Conservation (phyloP, 108 stramenopile species). For the Cyclostephanos tholiformis region DNA sequence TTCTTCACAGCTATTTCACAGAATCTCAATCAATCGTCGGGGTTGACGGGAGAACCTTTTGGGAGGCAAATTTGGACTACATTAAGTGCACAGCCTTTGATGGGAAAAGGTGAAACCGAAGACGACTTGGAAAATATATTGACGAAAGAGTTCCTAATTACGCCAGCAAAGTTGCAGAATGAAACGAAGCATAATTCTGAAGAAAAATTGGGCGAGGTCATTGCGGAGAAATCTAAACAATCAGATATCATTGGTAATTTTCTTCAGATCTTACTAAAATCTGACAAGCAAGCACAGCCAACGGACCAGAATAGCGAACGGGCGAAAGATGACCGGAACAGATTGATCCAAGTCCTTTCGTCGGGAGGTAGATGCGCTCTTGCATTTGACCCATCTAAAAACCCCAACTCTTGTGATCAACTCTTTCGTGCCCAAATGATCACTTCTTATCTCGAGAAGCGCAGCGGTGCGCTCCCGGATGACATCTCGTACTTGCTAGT, state of each 20-base stretch:
- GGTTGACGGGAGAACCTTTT: constrained; percentile 75
- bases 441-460: constrained; percentile 57
- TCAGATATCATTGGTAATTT: constrained; percentile 5
- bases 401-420: constrained; percentile 78
- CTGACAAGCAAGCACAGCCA: constrained; percentile 1
- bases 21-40: constrained; percentile 13
- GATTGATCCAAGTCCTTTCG: constrained; percentile 54
- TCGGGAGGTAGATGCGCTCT: constrained; percentile 63
- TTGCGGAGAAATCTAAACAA: not conserved
- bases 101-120: constrained; percentile 13
- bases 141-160: constrained; percentile 17
- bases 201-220: constrained; percentile 15
- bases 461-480: constrained; percentile 34
- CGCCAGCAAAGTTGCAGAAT: constrained; percentile 6
- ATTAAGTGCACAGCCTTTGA: constrained; percentile 12
- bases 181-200: not conserved
- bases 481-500: constrained; percentile 38
- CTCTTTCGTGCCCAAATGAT: constrained; percentile 83
- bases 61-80: constrained; percentile 80
- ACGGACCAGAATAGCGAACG: not conserved
- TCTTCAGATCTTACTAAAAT: constrained; percentile 15
- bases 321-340: constrained; percentile 7
- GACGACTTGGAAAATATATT: constrained; percentile 32
- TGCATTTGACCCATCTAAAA: constrained; percentile 77
- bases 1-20: constrained; percentile 14